Evolutionary conservation across 805 yeast genomes (phyloP).

Genomic region (Trichomonascus vanleenenianus): DNA sequence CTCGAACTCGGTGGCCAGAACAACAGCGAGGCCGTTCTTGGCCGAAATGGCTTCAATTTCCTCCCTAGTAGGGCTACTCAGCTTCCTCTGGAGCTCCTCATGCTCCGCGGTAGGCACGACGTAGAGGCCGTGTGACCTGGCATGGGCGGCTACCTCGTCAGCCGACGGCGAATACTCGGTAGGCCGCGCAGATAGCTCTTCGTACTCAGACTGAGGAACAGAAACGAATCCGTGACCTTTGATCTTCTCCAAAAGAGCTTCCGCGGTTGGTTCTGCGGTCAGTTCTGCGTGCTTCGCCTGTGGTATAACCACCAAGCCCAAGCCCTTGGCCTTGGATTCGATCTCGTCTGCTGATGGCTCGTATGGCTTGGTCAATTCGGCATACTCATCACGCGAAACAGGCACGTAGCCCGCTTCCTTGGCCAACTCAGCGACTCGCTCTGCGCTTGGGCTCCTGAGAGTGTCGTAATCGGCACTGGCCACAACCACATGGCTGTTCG

Average conservation of each 20-base stretch:
- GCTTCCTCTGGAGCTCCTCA: constrained; percentile 15
- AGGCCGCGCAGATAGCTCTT: constrained; percentile 14
- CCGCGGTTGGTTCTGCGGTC: constrained; percentile 12
- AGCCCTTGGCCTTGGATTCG: constrained; percentile 16
- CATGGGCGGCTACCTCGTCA: constrained; percentile 22
- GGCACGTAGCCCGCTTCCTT: constrained; percentile 22
- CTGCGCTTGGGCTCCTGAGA: constrained; percentile 4
- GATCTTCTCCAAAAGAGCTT: constrained; percentile 17
- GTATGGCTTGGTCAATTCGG: constrained; percentile 10
- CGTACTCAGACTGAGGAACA: constrained; percentile 11
- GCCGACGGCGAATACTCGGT: constrained; percentile 14
- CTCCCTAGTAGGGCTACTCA: constrained; percentile 14
- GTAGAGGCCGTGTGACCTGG: constrained; percentile 13
- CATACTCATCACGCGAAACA: constrained; percentile 17
- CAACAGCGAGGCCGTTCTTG: constrained; percentile 14
- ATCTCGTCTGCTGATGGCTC: constrained; percentile 13
- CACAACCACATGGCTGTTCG: constrained; percentile 22
- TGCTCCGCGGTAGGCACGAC: constrained; percentile 17
- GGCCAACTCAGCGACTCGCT: constrained; percentile 4
- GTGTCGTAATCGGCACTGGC: constrained; percentile 11
- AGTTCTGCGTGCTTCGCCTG: constrained; percentile 14
- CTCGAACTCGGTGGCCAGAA: constrained; percentile 15
- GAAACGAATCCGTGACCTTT: constrained; percentile 13
- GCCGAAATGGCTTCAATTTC: constrained; percentile 12
- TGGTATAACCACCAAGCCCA: constrained; percentile 25